Base-by-base conservation (phyloP, 768 basidiomycete genomes). In the Lenzites betulinus region DNA sequence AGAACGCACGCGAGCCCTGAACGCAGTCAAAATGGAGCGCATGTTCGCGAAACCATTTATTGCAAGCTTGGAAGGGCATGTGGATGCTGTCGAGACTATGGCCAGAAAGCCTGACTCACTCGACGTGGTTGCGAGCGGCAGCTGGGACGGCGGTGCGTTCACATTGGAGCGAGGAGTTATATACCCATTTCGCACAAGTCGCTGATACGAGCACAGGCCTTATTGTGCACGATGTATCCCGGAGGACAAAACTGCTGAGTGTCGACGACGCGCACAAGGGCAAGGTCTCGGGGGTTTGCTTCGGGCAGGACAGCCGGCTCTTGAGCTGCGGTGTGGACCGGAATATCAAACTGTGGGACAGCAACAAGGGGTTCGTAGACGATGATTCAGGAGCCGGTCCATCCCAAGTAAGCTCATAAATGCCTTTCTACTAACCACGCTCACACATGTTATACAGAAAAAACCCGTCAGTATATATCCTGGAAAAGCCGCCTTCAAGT, bases 41-140 rank as follows among this genome's bases (percentile, higher is more conserved):
- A 93, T 99, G 77, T 98, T 98, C 70, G 88, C 97, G n/a, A 98
- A 97, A 68, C 97, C 97, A 0, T 98, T 98, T 68, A 80, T 99
- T 16, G 92, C 85, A 38, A 82, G 86, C 53, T 72, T 99, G 50
- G 95, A 97, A 61, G 97, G 97, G 1, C 97, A 98, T 73, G 80
- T 90, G 39, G 95, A 98, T 71, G 93, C 94, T 18, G 88, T 98
- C n/a, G 95, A 97, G 75, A 85, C 87, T 20, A 76, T 98, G 59
- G 83, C 83, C 16, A 87, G 84, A 66, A 88, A 86, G 63, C 86
- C 87, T 20, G 84, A 86, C 18, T 84, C 89, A 1, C 77, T 97
- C 23, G 86, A 85, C 18, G 81, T 86, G 26, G 81, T 98, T 20
- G 95, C 92, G 0, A 96, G 93, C 69, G 95, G 92, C 22, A 92